phyloP scores from a whole-genome alignment of 805 yeast species.

The Starmera quercuum region DNA sequence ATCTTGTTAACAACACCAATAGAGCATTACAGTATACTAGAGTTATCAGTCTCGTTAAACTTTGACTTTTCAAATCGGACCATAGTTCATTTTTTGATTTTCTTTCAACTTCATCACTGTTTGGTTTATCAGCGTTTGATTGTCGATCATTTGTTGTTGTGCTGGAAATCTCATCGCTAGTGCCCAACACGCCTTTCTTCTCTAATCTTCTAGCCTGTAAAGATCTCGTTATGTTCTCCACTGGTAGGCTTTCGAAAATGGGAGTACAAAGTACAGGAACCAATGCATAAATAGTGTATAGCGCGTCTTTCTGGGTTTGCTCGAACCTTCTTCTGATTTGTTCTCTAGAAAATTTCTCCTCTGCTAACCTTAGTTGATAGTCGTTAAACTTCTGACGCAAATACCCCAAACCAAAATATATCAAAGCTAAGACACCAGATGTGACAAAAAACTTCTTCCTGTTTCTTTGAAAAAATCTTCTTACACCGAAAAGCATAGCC shows the following conservation, averaged over 20 bases:
- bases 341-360: conserved; percentile 54
- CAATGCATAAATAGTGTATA: conserved; percentile 74
- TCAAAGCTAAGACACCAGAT: conserved; percentile 35
- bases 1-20: conserved; percentile 67
- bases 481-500: too few relatives aligned
- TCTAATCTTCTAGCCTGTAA: conserved; percentile 52
- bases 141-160: conserved; percentile 31
- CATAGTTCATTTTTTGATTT: conserved; percentile 66
- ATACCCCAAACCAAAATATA: conserved; percentile 36
- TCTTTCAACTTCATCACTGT: conserved; percentile 17
- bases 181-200: conserved; percentile 9
- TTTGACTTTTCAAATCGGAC: conserved; percentile 70
- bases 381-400: conserved; percentile 37
- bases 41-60: conserved; percentile 67
- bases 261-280: conserved; percentile 70
- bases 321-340: conserved; percentile 76
- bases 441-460: conserved; percentile 34
- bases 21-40: conserved; percentile 62
- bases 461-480: conserved; percentile 34
- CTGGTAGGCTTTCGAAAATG: conserved; percentile 53
- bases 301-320: conserved; percentile 88
- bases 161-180: conserved; percentile 31
- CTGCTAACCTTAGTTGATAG: conserved; percentile 42
- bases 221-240: conserved; percentile 65
- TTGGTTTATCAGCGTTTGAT: conserved; percentile 11